Evolutionary conservation across 129 eudicot genomes (phyloP).

Genomic region (Deinandra increscens): DNA sequence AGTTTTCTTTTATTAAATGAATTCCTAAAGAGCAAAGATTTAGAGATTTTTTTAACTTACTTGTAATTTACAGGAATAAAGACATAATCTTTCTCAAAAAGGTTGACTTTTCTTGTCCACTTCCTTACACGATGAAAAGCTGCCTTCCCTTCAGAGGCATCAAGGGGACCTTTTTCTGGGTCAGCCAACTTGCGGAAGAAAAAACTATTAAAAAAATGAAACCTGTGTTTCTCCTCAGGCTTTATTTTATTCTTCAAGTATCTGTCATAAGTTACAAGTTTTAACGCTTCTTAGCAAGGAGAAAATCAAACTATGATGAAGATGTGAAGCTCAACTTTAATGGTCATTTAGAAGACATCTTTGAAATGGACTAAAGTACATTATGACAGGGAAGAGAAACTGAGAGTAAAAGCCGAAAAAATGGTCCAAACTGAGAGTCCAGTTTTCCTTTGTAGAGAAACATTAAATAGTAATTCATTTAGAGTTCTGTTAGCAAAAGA

Average conservation of each 20-base stretch:
- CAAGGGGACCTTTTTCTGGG: conserved; percentile 74
- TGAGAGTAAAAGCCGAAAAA: neutral
- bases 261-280: conserved; percentile 42
- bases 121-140: conserved; percentile 94
- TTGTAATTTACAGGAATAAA: conserved; percentile 89
- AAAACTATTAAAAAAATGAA: conserved; percentile 87
- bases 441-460: neutral
- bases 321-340: neutral
- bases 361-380: neutral
- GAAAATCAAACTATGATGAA: neutral
- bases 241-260: conserved; percentile 60
- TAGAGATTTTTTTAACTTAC: conserved; percentile 44
- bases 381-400: neutral
- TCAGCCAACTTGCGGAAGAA: conserved; percentile 94
- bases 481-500: neutral
- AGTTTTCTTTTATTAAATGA: neutral
- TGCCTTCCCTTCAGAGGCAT: conserved; percentile 72
- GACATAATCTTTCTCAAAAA: conserved; percentile 82
- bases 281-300: conserved; percentile 6
- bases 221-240: conserved; percentile 54
- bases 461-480: neutral
- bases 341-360: conserved; percentile 4
- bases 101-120: conserved; percentile 93
- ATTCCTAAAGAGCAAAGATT: neutral
- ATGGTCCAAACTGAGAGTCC: neutral